Base-by-base conservation (phyloP, 2,329 filamentous ascomycete species). In the Botrytis pseudocinerea region DNA sequence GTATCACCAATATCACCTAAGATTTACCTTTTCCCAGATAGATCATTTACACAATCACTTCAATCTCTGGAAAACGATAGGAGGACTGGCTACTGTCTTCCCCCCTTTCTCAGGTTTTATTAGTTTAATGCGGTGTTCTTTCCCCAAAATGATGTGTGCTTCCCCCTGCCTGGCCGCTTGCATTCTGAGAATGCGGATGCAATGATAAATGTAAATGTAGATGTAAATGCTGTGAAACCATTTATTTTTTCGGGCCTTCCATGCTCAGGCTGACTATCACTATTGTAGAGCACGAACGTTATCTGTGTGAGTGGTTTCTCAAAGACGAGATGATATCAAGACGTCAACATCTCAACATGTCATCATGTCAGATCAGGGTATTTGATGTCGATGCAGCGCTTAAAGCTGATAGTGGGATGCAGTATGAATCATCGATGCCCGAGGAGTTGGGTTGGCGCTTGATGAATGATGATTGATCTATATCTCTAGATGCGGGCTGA, bases 1-100 rank as follows among this genome's bases (percentile, higher is more conserved):
- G 46, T 54, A 54, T 68, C 46, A 54, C 46, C 9, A 28, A 68
- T 51, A 68, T 54, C 64, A 68, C 64, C 38, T 68, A 28, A 68
- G 64, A 54, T 68, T 40, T 40, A 38, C 14, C 12, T 48, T n/a
- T 54, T 62, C 3, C 16, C 25, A 28, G 64, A 54, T 51, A 4
- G 25, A n/a, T 51, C 25, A 51, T 16, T 51, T n/a, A 16, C 12
- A 6, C n/a, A n/a, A 51, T 1, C 2, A 38, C 38, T 40, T 38
- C 18, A 18, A n/a, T 28, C 9, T 54, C 14, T 28, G 32, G 35
- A 9, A 35, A 14, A 40, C 40, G 48, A 28, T 16, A 66, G 22
- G 6, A 38, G 35, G 32, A 40, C 35, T 40, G 38, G 35, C 25
- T 20, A 12, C 42, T 18, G 9, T 42, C 22, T 40, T 42, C 35